Base-by-base conservation (phyloP, 2,329 filamentous ascomycete genomes). In the Parastagonospora avenae region DNA sequence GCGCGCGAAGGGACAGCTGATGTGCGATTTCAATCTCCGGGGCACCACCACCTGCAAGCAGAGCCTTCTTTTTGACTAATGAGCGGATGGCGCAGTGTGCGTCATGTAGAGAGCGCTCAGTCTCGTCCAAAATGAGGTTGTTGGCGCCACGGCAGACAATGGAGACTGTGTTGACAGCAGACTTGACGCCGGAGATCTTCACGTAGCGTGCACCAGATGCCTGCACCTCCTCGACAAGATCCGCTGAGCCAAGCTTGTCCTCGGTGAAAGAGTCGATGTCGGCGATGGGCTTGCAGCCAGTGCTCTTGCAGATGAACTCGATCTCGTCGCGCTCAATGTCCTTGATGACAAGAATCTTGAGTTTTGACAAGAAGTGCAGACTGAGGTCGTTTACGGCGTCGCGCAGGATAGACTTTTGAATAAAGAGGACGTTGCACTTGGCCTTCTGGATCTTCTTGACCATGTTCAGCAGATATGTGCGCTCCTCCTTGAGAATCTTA, bases 381-480 rank as follows among this genome's bases (percentile, higher is more conserved):
- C 91, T 96, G 51, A 99, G 84, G 67, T 99, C 94, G 80, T 99
- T 99, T 74, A 99, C 92, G 31, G 94, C 94, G 70, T 99, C 94
- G 65, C 94, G 88, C 52, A 99, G 86, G 66, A 99, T 99, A 11
- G 93, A 97, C 80, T 99, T 99, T 73, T 99, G 94, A 65, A 99
- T 97, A 63, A 99, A 82, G 38, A 97, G 86, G 37, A 99, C 94
- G 69, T 99, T 99, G 80, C 94, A 99, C 82, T 97, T 99, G 63
- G 94, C 92, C 84, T 97, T 99, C 81, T 97, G 97, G 77, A 99
- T 99, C 84, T 97, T 99, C 85, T 99, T 97, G 73, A 95, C 92
- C 86, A 99, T 90, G 82, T 97, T 97, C 52, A 99, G 85, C 59
- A 99, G 85, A 78, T 99, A 99, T 64, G 94, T 90, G 63, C 94